Conservation (phyloP, 2,329 filamentous ascomycete species). For the Monosporascus sp. region DNA sequence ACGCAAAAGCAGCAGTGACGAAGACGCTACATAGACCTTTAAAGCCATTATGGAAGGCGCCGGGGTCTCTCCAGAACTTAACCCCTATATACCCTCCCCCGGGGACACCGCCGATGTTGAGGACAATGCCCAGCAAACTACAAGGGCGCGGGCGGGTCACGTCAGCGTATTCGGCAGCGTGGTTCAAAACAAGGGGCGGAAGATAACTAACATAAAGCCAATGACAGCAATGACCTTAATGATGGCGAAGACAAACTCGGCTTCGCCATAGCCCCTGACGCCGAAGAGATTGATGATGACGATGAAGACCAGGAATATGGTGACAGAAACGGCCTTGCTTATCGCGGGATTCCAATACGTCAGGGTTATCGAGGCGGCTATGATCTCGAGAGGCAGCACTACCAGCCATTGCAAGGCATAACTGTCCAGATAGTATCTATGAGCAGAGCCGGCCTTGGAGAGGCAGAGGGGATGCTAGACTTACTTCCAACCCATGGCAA, state of each 20-base stretch:
- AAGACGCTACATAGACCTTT: slow-evolving; percentile 77
- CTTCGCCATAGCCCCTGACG: slow-evolving; percentile 83
- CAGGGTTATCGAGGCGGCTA: slow-evolving; percentile 79
- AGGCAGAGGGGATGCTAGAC: slow-evolving; percentile 24
- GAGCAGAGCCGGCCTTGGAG: background rate
- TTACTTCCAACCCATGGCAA: slow-evolving; percentile 91
- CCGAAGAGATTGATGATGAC: slow-evolving; percentile 82
- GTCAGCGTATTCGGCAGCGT: background rate
- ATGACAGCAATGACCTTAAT: slow-evolving; percentile 83
- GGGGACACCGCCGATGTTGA: slow-evolving; percentile 76
- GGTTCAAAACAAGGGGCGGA: background rate
- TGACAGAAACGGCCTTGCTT: slow-evolving; percentile 71
- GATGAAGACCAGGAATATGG: slow-evolving; percentile 73
- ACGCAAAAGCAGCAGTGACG: slow-evolving; percentile 71
- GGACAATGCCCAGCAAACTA: slow-evolving; percentile 77
- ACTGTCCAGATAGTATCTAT: slow-evolving; percentile 32
- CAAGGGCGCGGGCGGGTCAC: slow-evolving; percentile 13
- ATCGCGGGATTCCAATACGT: slow-evolving; percentile 68
- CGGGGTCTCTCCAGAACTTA: slow-evolving; percentile 69
- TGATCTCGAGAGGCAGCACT: slow-evolving; percentile 77
- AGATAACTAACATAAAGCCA: slow-evolving; percentile 68
- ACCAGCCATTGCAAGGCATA: slow-evolving; percentile 87
- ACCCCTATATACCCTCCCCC: slow-evolving; percentile 74
- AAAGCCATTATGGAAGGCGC: slow-evolving; percentile 80
- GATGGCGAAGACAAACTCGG: slow-evolving; percentile 81